Conservation (phyloP, 192 early-diverging fungal genomes). For the Gamsiella multidivaricata region DNA sequence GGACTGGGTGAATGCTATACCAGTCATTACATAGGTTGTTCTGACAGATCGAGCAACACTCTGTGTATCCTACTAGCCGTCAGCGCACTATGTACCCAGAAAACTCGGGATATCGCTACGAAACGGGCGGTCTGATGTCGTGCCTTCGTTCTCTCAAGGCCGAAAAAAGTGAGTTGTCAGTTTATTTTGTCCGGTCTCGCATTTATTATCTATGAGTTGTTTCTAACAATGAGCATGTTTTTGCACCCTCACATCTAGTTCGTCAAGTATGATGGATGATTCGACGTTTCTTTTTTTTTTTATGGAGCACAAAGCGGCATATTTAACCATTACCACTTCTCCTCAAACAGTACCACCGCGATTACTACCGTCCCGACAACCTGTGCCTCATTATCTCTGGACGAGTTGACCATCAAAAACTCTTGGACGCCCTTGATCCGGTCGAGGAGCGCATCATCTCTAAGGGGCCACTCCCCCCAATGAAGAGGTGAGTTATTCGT, state of each 20-base stretch:
- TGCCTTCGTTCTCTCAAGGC: conserved; percentile 63
- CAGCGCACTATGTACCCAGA: conserved; percentile 68
- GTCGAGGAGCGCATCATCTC: conserved; percentile 63
- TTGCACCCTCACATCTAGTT: conserved; percentile 8
- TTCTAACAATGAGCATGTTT: conserved; percentile 3
- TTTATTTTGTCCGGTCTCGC: too few relatives aligned
- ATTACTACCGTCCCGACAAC: conserved; percentile 72
- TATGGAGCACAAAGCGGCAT: too few relatives aligned
- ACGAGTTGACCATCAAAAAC: conserved; percentile 53
- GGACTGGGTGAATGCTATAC: too few relatives aligned
- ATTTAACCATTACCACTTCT: background rate
- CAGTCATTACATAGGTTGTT: too few relatives aligned
- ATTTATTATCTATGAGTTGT: too few relatives aligned
- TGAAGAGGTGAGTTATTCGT: conserved; percentile 52
- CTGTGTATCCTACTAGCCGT: conserved; percentile 20
- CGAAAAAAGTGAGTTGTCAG: conserved; percentile 61
- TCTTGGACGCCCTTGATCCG: conserved; percentile 58
- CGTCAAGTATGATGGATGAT: conserved; percentile 20
- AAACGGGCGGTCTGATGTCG: conserved; percentile 72
- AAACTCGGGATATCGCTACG: conserved; percentile 68
- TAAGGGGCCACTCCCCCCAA: conserved; percentile 59
- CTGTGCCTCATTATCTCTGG: conserved; percentile 70
- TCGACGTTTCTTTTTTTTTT: background rate
- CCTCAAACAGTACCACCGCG: conserved; percentile 59
- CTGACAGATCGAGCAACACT: too few relatives aligned